Percentiles rank a stretch among this genome's conserved stretches.
These are phyloP conservation scores for Solanum aculeatissimum DNA, from an alignment of 305 asterid genomes.

Conservation along the genomic window DNA sequence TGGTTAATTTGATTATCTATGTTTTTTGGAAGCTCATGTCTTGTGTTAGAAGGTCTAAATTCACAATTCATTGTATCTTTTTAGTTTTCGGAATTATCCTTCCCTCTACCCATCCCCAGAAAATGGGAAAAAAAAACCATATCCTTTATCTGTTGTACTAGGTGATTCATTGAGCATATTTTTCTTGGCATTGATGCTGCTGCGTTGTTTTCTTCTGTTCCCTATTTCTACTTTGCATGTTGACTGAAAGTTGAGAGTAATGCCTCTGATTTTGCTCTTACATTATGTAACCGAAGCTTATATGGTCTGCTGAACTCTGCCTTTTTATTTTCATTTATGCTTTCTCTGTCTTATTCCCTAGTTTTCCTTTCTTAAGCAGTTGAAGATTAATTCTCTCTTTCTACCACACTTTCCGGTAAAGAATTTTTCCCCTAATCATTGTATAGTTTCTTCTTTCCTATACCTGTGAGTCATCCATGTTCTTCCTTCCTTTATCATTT, in stretches of 20 bases:
- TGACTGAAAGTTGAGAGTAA: not conserved
- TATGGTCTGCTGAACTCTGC: not conserved
- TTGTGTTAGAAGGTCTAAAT: not conserved
- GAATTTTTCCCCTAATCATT: not conserved
- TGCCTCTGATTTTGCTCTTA: not conserved
- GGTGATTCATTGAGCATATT: not conserved
- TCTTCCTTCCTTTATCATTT: not conserved
- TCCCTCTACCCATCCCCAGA: not conserved
- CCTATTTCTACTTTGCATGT: not conserved
- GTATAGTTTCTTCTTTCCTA: not conserved
- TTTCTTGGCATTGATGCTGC: not conserved
- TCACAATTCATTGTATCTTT: not conserved
- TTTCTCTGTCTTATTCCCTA: not conserved
- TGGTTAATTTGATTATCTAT: conserved; percentile 18
- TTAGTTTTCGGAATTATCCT: not conserved
- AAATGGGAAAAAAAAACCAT: not conserved
- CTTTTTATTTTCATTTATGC: not conserved
- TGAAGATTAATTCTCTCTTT: not conserved
- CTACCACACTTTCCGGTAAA: not conserved
- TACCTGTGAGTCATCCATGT: not conserved
- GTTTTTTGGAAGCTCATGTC: not conserved
- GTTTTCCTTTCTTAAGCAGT: not conserved
- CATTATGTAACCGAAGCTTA: not conserved
- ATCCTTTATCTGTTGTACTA: not conserved
- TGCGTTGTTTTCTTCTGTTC: not conserved